phyloP scores from a whole-genome alignment of 1,139 yeast species.

The Scheffersomyces segobiensis region DNA sequence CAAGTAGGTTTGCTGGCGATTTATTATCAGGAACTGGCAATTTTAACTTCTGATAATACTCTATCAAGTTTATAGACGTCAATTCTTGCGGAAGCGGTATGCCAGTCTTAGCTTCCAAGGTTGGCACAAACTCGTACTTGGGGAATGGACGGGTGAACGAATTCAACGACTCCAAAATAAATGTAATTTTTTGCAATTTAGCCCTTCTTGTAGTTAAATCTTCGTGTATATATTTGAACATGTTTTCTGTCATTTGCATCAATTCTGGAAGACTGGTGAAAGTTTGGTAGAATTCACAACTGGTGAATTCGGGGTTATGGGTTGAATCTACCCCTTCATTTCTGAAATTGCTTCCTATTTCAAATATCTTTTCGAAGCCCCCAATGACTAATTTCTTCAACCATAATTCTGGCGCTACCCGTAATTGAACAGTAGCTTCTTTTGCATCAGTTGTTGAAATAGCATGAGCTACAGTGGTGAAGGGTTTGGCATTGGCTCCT shows the following conservation, averaged over 20 bases:
- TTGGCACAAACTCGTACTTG: constrained; percentile 60
- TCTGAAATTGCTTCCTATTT: constrained; percentile 81
- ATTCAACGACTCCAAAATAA: constrained; percentile 16
- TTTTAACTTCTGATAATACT: constrained; percentile 33
- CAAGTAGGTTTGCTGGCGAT: constrained; percentile 62
- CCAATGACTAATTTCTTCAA: constrained; percentile 75
- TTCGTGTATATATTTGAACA: constrained; percentile 44
- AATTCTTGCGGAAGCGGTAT: constrained; percentile 38
- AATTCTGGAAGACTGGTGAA: constrained; percentile 70
- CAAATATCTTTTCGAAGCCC: constrained; percentile 86
- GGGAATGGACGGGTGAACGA: constrained; percentile 22
- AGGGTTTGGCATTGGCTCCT: constrained; percentile 91
- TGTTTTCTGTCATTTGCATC: constrained; percentile 60
- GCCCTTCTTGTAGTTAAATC: constrained; percentile 13
- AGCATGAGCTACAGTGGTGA: constrained; percentile 57
- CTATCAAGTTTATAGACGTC: constrained; percentile 35
- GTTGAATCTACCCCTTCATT: constrained; percentile 93
- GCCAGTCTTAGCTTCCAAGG: constrained; percentile 51
- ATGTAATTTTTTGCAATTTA: constrained; percentile 6
- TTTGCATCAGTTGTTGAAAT: constrained; percentile 31
- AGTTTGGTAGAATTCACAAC: constrained; percentile 90
- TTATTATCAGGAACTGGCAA: constrained; percentile 39
- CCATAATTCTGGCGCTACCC: constrained; percentile 97
- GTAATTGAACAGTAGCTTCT: constrained; percentile 48
- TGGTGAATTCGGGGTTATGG: constrained; percentile 93